These are phyloP conservation scores for Aphanomyces invadans DNA, from an alignment of 352 stramenopile genomes.

Conservation along the genomic window DNA sequence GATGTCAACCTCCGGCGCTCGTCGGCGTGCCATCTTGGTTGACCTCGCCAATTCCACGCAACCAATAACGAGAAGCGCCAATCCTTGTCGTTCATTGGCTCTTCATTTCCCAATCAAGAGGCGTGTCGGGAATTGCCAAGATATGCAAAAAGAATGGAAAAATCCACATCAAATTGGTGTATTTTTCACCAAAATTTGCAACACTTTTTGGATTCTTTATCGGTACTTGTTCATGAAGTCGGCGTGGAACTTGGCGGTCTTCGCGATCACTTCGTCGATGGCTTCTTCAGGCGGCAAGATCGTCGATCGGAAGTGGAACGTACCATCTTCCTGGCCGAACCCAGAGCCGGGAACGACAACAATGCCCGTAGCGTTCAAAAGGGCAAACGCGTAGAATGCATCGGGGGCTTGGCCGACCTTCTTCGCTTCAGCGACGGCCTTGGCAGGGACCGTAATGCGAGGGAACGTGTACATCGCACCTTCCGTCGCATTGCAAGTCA, in stretches of 20 bases:
- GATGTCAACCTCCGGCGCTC: slow-evolving; percentile 4
- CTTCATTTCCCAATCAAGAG: neutral
- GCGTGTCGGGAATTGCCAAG: neutral
- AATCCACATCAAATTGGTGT: neutral
- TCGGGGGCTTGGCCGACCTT: slow-evolving; percentile 81
- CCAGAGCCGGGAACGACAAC: slow-evolving; percentile 96
- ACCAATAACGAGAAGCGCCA: neutral
- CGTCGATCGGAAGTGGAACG: slow-evolving; percentile 98
- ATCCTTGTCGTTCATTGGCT: neutral
- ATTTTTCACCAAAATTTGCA: too few relatives aligned
- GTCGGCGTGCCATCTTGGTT: neutral
- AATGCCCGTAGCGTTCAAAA: slow-evolving; percentile 96
- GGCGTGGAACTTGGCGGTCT: slow-evolving; percentile 92
- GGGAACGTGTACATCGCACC: slow-evolving; percentile 99
- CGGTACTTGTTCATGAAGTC: slow-evolving; percentile 94
- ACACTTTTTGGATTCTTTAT: slow-evolving; percentile 29
- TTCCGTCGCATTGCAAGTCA: slow-evolving; percentile 95
- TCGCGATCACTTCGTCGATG: slow-evolving; percentile 92
- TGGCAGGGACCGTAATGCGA: slow-evolving; percentile 83
- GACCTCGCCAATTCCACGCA: neutral
- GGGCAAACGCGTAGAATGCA: slow-evolving; percentile 94
- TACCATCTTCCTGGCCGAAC: slow-evolving; percentile 94
- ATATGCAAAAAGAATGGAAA: neutral
- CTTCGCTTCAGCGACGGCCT: slow-evolving; percentile 77
- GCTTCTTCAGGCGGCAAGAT: slow-evolving; percentile 96